These are phyloP conservation scores for Gleditsia sinensis DNA, from an alignment of 306 rosid species.

Conservation along the genomic window DNA sequence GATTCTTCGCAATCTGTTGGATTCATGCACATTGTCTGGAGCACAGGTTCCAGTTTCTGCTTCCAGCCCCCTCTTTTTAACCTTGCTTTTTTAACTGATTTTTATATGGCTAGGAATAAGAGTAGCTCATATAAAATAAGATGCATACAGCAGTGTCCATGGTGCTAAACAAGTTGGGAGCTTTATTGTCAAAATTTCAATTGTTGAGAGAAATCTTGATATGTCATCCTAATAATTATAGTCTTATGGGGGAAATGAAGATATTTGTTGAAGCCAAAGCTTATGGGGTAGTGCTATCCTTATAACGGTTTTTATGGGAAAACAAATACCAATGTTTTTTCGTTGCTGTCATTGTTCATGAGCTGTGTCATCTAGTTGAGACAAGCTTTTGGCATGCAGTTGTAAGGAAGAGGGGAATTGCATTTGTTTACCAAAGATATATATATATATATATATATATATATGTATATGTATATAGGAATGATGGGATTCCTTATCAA, in stretches of 20 bases:
- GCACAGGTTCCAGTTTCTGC: constrained; percentile 64
- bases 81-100: not conserved
- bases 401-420: not conserved
- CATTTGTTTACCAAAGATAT: too few relatives aligned
- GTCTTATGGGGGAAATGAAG: not conserved
- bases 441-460: too few relatives aligned
- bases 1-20: constrained; percentile 90
- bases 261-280: not conserved
- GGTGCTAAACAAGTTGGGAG: constrained; percentile 1
- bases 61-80: constrained; percentile 4
- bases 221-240: too few relatives aligned
- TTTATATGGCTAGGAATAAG: not conserved
- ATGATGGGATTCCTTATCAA: too few relatives aligned
- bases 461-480: too few relatives aligned
- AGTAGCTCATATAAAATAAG: constrained; percentile 19
- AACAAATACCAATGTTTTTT: not conserved
- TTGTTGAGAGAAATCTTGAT: not conserved
- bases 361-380: not conserved
- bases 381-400: not conserved
- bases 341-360: not conserved
- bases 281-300: not conserved
- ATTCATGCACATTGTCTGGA: constrained; percentile 82
- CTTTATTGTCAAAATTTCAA: constrained; percentile 1
- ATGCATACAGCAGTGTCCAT: constrained; percentile 13
- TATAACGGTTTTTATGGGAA: not conserved